Evolutionary conservation across 192 early-diverging fungal genomes (phyloP).

Genomic region (Backusella psychrophila): DNA sequence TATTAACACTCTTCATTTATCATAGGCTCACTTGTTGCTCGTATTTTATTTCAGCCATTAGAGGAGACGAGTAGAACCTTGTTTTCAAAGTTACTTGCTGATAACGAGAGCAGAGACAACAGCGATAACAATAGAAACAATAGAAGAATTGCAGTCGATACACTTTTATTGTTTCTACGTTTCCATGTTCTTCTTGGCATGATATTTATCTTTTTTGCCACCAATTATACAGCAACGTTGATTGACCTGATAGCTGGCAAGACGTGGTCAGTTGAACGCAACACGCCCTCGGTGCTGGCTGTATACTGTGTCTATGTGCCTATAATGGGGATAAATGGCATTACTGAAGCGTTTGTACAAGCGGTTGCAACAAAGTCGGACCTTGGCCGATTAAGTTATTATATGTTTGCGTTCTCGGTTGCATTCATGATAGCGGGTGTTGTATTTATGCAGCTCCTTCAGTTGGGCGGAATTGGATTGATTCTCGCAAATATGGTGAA

Average conservation of each 20-base stretch:
- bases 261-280: conserved; percentile 47
- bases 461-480: conserved; percentile 73
- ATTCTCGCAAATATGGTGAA: conserved; percentile 87
- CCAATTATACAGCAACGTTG: conserved; percentile 73
- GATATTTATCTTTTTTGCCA: conserved; percentile 79
- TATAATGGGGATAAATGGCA: conserved; percentile 92
- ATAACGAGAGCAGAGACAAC: conserved; percentile 9
- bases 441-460: conserved; percentile 55
- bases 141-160: conserved; percentile 1
- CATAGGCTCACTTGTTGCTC: conserved; percentile 80
- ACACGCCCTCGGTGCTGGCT: conserved; percentile 57
- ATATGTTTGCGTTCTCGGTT: conserved; percentile 74
- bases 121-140: not conserved
- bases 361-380: conserved; percentile 71
- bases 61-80: conserved; percentile 88
- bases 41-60: conserved; percentile 90
- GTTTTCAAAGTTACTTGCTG: conserved; percentile 68
- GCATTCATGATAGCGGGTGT: conserved; percentile 64
- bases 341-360: conserved; percentile 92
- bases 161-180: conserved; percentile 44
- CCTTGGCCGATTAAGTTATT: conserved; percentile 59
- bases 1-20: not conserved
- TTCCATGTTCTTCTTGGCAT: conserved; percentile 73
- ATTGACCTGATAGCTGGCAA: conserved; percentile 63
- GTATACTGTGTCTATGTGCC: conserved; percentile 92